Base-by-base conservation (phyloP, 2,329 filamentous ascomycete species). In the Elsinoe ampelina region DNA sequence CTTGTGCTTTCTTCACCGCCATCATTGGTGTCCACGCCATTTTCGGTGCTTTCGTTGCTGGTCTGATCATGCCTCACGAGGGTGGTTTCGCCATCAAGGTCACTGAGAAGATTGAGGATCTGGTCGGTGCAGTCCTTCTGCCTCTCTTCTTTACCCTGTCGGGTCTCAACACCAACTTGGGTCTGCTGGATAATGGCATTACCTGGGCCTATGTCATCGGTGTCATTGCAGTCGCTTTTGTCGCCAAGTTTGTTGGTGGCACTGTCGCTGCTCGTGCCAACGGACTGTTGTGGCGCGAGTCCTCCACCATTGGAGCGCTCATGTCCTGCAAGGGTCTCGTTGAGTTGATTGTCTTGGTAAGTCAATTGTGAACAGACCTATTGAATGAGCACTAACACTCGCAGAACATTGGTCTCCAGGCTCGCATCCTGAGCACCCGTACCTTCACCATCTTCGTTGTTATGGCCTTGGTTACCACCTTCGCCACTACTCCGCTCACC, bases 271-370 rank as follows among this genome's bases (percentile, higher is more conserved):
- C 92, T 0, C 81, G 83, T 35, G 66, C 82, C 2, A 88, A 83
- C 64, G 89, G 86, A 22, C 76, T 96, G 52, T 79, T 95, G 1
- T 97, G 92, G 92, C 81, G 91, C 58, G 92, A 97, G 69, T 91
- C 87, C 58, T 81, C 95, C 32, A 83, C 89, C 1, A 93, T 97
- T 62, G 92, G 92, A 12, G 83, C 85, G 13, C 73, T 96, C 64
- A 97, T 97, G 92, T 95, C 89, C 72, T 97, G 92, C 71, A 97
- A 97, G 71, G 92, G 92, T 65, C 77, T 97, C 8, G 91, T 96
- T 0, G 91, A 96, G 70, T 75, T 97, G 54, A 96, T 97, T 68
- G 91, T 96, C n/a, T 70, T 95, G 70, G 88, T 91, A 76, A 72
- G 83, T 65, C 11, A 36, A 62, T 45, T 56, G 7, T 38, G 7